Conservation (phyloP, 805 yeast genomes). For the Candida adriatica region DNA sequence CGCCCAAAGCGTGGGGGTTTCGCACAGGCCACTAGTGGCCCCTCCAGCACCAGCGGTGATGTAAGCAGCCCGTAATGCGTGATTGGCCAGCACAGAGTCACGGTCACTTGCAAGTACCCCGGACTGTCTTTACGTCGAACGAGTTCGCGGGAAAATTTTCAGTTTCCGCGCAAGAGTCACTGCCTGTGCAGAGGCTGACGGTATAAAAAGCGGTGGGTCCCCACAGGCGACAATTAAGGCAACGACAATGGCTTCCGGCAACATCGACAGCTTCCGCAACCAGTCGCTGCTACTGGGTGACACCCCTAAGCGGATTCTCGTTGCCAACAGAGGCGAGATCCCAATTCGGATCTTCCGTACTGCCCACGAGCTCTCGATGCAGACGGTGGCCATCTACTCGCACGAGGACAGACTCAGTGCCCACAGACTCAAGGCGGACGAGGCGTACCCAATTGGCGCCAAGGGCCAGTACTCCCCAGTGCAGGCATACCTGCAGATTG, state of each 20-base stretch:
- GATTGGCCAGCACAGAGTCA: too few relatives aligned
- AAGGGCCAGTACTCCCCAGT: slow-evolving; percentile 91
- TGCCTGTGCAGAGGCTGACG: too few relatives aligned
- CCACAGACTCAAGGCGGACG: slow-evolving; percentile 94
- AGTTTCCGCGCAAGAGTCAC: too few relatives aligned
- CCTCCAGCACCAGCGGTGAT: too few relatives aligned
- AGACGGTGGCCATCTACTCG: slow-evolving; percentile 93
- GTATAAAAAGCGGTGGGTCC: too few relatives aligned
- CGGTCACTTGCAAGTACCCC: too few relatives aligned
- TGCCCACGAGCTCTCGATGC: slow-evolving; percentile 96
- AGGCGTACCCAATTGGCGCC: slow-evolving; percentile 85
- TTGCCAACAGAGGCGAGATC: slow-evolving; percentile 81
- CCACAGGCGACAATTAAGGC: background rate
- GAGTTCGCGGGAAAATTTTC: too few relatives aligned
- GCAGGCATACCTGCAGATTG: slow-evolving; percentile 91
- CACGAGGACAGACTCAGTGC: slow-evolving; percentile 92
- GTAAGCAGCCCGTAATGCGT: too few relatives aligned
- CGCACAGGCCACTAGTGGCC: too few relatives aligned
- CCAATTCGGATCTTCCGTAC: slow-evolving; percentile 90
- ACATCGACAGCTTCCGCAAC: slow-evolving; percentile 30
- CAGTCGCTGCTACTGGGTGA: slow-evolving; percentile 34
- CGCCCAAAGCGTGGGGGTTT: too few relatives aligned
- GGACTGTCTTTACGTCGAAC: too few relatives aligned
- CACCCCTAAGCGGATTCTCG: slow-evolving; percentile 51
- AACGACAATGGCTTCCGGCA: slow-evolving; percentile 13